Evolutionary conservation across 2,329 filamentous ascomycete species (phyloP).

Genomic region (Fusarium vanettenii): DNA sequence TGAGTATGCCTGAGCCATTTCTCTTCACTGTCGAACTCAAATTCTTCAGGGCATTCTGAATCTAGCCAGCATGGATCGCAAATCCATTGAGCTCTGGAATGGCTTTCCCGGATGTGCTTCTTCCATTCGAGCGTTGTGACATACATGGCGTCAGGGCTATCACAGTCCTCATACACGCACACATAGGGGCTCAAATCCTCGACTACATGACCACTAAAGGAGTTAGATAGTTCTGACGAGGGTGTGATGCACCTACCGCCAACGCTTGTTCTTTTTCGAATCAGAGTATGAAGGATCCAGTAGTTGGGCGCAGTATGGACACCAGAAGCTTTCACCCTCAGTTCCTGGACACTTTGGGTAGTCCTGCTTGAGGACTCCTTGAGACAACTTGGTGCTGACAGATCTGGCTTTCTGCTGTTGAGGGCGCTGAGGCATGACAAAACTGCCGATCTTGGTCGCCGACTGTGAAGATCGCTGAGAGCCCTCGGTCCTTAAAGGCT

Average conservation of each 20-base stretch:
- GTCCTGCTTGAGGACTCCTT: not conserved
- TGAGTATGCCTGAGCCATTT: not conserved
- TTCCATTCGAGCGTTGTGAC: not conserved
- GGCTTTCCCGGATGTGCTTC: not conserved
- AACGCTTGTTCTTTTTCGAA: not conserved
- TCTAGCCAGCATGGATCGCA: not conserved
- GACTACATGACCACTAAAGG: not conserved
- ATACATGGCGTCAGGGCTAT: not conserved
- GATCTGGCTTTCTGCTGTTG: not conserved
- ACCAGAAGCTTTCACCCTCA: not conserved
- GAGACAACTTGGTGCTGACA: not conserved
- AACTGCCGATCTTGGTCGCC: not conserved
- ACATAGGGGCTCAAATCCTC: not conserved
- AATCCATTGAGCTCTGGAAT: not conserved
- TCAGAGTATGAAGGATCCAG: not conserved
- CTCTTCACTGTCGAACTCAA: not conserved
- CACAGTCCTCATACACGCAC: not conserved
- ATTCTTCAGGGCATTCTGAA: not conserved
- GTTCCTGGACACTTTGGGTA: not conserved
- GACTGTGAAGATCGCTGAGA: not conserved
- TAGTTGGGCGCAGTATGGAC: not conserved
- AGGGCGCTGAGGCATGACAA: not conserved
- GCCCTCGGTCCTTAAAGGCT: not conserved
- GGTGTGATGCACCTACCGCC: not conserved
- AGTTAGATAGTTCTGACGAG: not conserved